phyloP scores from a whole-genome alignment of 129 eudicot genomes.

The Glebionis coronaria region DNA sequence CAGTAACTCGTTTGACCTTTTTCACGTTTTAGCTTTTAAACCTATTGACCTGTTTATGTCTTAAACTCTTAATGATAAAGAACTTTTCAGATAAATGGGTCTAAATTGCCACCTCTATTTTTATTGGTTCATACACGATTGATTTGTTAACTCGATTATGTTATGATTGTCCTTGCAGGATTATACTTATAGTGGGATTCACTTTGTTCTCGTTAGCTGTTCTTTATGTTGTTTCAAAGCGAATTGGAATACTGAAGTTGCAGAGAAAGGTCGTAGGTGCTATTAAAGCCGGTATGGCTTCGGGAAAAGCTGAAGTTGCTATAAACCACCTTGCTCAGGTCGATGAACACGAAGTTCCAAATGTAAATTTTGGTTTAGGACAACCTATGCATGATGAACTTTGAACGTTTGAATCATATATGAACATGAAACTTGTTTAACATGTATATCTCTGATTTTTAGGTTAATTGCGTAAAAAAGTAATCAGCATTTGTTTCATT shows the following conservation, averaged over 20 bases:
- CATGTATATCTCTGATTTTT: conserved; percentile 20
- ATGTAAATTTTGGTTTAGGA: conserved; percentile 43
- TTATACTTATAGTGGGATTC: conserved; percentile 61
- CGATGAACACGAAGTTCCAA: conserved; percentile 43
- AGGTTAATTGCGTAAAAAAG: background rate
- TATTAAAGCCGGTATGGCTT: conserved; percentile 75
- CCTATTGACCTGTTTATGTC: too few relatives aligned
- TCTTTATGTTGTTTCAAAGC: conserved; percentile 81
- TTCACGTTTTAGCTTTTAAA: too few relatives aligned
- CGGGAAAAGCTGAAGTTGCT: conserved; percentile 42
- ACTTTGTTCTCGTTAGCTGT: conserved; percentile 67
- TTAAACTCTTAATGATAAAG: too few relatives aligned
- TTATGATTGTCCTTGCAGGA: conserved; percentile 43
- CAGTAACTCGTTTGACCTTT: too few relatives aligned
- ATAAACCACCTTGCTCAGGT: conserved; percentile 42
- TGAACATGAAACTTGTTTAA: conserved; percentile 6
- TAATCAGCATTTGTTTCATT: background rate
- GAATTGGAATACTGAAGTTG: conserved; percentile 78
- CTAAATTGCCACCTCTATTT: conserved; percentile 1
- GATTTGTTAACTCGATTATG: background rate
- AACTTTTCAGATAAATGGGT: background rate
- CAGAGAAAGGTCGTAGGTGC: conserved; percentile 65
- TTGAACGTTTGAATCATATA: conserved; percentile 25
- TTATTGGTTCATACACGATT: background rate
- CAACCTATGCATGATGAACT: conserved; percentile 85